A percentile compares a stretch with the other conserved stretches of the same genome.
Evolutionary conservation across 164 flowering plant genomes (phyloP).

Genomic region (Sedum album): DNA sequence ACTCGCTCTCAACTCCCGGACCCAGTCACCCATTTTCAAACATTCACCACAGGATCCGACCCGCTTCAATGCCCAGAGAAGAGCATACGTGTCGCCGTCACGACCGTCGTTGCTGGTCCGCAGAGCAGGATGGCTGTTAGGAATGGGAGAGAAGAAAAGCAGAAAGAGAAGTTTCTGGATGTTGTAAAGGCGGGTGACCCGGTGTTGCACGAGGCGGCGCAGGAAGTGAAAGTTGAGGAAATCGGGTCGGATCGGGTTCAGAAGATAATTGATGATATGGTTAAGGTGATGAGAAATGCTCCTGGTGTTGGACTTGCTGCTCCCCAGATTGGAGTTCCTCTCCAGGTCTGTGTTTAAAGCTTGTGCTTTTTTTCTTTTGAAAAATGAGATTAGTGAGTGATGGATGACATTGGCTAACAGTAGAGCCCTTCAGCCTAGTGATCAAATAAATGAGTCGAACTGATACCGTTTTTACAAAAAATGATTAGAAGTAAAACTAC

Average conservation of each 20-base stretch:
- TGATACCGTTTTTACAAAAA: too few species aligned
- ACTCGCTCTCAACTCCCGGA: constrained; percentile 13
- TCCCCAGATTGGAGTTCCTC: constrained; percentile 85
- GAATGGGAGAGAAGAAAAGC: background rate
- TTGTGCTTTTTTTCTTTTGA: background rate
- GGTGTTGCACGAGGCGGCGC: constrained; percentile 80
- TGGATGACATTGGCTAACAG: background rate
- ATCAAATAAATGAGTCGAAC: too few species aligned
- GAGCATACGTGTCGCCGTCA: too few species aligned
- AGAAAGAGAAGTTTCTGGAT: constrained; percentile 34
- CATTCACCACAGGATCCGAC: too few species aligned
- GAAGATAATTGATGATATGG: constrained; percentile 81
- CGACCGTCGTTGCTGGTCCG: background rate
- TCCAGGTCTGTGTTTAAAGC: constrained; percentile 31
- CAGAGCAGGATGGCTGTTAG: background rate
- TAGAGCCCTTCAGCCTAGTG: too few species aligned
- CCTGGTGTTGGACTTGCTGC: constrained; percentile 99
- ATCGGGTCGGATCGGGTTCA: constrained; percentile 72
- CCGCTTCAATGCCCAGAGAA: constrained; percentile 13
- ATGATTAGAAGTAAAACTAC: too few species aligned
- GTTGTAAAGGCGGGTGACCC: constrained; percentile 90
- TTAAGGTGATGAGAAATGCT: constrained; percentile 62
- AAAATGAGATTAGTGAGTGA: background rate
- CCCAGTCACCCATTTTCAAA: constrained; percentile 8
- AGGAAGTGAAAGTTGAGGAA: constrained; percentile 52